phyloP scores from a whole-genome alignment of 1,139 yeast species.

The Pichia sp. region DNA sequence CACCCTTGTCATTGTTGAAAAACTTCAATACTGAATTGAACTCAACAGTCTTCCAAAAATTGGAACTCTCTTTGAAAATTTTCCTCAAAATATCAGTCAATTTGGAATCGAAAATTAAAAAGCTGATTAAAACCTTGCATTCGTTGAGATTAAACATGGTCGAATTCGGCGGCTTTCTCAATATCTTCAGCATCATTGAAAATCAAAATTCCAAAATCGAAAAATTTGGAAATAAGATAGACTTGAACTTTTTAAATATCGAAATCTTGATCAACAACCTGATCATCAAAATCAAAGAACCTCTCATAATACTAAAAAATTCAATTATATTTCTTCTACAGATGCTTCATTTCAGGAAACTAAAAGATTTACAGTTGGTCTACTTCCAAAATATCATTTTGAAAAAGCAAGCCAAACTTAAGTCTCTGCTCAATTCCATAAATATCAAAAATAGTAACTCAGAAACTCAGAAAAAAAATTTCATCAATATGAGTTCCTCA shows the following conservation, averaged over 20 bases:
- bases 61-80: slow-evolving; percentile 23
- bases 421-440: slow-evolving; percentile 23
- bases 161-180: slow-evolving; percentile 35
- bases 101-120: slow-evolving; percentile 25
- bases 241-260: slow-evolving; percentile 33
- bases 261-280: slow-evolving; percentile 30
- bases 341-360: slow-evolving; percentile 30
- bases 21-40: slow-evolving; percentile 25
- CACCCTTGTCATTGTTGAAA: slow-evolving; percentile 29
- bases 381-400: slow-evolving; percentile 28
- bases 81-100: slow-evolving; percentile 17
- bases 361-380: slow-evolving; percentile 34
- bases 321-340: slow-evolving; percentile 26
- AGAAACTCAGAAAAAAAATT: slow-evolving; percentile 22
- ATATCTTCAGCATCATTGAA: slow-evolving; percentile 33
- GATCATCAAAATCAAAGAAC: slow-evolving; percentile 31
- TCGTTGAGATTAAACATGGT: slow-evolving; percentile 26
- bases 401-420: slow-evolving; percentile 28
- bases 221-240: slow-evolving; percentile 34
- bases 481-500: neutral
- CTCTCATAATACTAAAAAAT: slow-evolving; percentile 31
- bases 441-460: slow-evolving; percentile 20
- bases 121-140: slow-evolving; percentile 26
- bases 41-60: slow-evolving; percentile 24
- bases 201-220: slow-evolving; percentile 30